A percentile compares a stretch with the other conserved stretches of the same genome.
Conservation (phyloP, 306 rosid species). For the Prinsepia uniflora region DNA sequence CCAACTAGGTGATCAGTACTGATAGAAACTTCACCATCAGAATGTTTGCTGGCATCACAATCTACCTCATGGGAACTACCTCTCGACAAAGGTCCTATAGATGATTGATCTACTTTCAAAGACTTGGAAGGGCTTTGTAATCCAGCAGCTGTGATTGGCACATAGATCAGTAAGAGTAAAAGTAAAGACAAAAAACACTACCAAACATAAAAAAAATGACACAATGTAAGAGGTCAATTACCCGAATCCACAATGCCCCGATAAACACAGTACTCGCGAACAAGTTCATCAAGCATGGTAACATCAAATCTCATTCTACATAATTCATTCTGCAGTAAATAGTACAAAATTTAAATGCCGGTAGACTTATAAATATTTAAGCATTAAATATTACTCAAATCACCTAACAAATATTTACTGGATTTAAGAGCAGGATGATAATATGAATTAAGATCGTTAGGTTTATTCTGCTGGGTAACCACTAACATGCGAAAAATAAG, state of each 20-base stretch:
- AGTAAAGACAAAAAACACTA: not conserved
- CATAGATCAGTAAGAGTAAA: conserved; percentile 25
- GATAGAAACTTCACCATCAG: conserved; percentile 79
- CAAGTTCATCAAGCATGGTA: conserved; percentile 89
- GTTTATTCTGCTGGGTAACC: not conserved
- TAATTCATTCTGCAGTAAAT: conserved; percentile 77
- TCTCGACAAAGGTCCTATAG: conserved; percentile 52
- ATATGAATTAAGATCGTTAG: not conserved
- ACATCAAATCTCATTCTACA: conserved; percentile 84
- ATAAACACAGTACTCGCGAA: conserved; percentile 90
- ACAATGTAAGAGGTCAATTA: conserved; percentile 17
- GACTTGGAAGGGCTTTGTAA: conserved; percentile 45
- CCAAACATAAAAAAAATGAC: not conserved
- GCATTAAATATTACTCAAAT: not conserved
- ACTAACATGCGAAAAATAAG: not conserved
- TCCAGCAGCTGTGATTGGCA: conserved; percentile 36
- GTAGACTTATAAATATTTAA: not conserved
- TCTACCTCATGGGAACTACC: conserved; percentile 63
- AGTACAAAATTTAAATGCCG: conserved; percentile 23
- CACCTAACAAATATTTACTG: not conserved
- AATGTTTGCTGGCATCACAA: conserved; percentile 56
- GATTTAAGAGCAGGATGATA: not conserved
- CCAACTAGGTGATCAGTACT: conserved; percentile 48
- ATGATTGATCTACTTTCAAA: conserved; percentile 50
- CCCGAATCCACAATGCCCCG: conserved; percentile 89